These are phyloP conservation scores for Mucor indicus DNA, from an alignment of 371 early-diverging fungal species.

Conservation along the genomic window DNA sequence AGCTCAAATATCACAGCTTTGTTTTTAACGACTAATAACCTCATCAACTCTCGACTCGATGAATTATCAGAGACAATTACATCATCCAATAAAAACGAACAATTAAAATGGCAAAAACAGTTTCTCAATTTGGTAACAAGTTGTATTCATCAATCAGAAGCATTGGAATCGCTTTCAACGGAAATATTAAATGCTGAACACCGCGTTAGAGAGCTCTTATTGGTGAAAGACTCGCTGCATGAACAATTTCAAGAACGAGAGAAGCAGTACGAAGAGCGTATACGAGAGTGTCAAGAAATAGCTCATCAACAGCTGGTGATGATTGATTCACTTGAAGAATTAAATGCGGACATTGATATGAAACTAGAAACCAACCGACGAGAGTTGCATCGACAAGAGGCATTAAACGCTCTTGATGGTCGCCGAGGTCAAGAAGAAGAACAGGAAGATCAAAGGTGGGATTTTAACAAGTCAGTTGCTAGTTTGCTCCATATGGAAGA, in stretches of 20 bases:
- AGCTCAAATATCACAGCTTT: constrained; percentile 16
- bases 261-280: constrained; percentile 24
- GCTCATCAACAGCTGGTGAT: constrained; percentile 23
- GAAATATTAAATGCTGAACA: constrained; percentile 23
- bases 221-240: constrained; percentile 13
- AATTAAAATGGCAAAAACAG: constrained; percentile 20
- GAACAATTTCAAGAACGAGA: constrained; percentile 25
- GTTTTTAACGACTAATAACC: constrained; percentile 34
- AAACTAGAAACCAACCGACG: constrained; percentile 12
- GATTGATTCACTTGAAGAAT: constrained; percentile 26
- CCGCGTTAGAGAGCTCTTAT: constrained; percentile 22
- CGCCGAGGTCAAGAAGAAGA: constrained; percentile 1
- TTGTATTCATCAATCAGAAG: constrained; percentile 33
- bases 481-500: constrained; percentile 33
- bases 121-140: constrained; percentile 20
- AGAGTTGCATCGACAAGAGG: constrained; percentile 5
- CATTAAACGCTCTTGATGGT: constrained; percentile 7
- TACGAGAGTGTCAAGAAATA: constrained; percentile 23
- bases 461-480: constrained; percentile 25
- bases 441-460: constrained; percentile 23
- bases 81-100: background rate
- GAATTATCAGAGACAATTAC: constrained; percentile 30
- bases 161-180: constrained; percentile 26
- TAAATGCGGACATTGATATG: constrained; percentile 20
- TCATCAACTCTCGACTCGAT: constrained; percentile 36